phyloP scores from a whole-genome alignment of 2,329 filamentous ascomycete species.

The Aspergillus ruber region DNA sequence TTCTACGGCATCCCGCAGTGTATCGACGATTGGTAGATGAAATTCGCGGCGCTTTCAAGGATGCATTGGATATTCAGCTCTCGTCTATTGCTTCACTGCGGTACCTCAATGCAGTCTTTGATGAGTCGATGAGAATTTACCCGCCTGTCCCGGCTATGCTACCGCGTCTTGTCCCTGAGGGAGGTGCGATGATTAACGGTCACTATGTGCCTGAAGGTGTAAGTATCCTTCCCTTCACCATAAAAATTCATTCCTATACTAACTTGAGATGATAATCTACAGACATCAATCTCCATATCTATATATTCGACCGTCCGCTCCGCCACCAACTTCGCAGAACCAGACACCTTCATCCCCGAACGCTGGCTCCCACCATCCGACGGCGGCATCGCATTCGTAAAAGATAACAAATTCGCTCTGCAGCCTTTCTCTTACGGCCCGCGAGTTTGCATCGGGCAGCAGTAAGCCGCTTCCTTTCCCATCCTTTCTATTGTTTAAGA shows the following conservation, averaged over 20 bases:
- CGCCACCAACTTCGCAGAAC: conserved; percentile 12
- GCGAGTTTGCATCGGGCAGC: conserved; percentile 22
- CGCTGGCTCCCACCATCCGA: conserved; percentile 19
- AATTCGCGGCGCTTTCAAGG: conserved; percentile 18
- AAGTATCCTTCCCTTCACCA: conserved; percentile 1
- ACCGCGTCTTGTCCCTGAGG: conserved; percentile 23
- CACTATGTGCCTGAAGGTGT: conserved; percentile 21
- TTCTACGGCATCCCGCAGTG: conserved; percentile 15
- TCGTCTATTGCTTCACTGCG: conserved; percentile 9
- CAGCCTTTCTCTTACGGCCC: conserved; percentile 27
- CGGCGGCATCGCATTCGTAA: conserved; percentile 10
- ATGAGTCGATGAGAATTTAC: conserved; percentile 21
- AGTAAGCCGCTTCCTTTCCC: not conserved
- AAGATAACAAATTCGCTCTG: conserved; percentile 26
- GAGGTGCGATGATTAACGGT: conserved; percentile 20
- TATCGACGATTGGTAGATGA: conserved; percentile 17
- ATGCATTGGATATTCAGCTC: conserved; percentile 14
- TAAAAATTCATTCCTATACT: not conserved
- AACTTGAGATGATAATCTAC: not conserved
- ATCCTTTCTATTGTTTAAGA: no score
- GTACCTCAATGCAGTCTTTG: conserved; percentile 22
- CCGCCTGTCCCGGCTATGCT: conserved; percentile 24
- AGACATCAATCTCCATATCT: conserved; percentile 4
- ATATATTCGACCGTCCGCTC: conserved; percentile 4
- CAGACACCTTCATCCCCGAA: conserved; percentile 22